These are phyloP conservation scores for Diaporthe ilicicola DNA, from an alignment of 2,329 filamentous ascomycete genomes.

Conservation along the genomic window DNA sequence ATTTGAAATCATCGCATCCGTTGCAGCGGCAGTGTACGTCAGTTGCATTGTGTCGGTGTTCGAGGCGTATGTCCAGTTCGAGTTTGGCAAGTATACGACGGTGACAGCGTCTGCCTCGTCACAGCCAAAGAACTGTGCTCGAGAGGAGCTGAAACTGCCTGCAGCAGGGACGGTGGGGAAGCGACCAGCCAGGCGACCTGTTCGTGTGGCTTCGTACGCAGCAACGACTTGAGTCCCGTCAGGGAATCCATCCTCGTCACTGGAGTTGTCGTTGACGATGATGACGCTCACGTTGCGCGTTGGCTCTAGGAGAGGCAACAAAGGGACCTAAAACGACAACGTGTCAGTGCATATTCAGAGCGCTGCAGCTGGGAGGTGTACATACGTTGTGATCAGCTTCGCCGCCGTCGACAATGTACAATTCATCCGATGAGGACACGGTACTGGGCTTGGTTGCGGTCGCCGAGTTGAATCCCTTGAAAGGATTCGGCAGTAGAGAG, in stretches of 20 bases:
- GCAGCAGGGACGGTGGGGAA: constrained; percentile 54
- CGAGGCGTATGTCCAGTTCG: constrained; percentile 45
- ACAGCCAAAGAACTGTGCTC: constrained; percentile 54
- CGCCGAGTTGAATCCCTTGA: constrained; percentile 47
- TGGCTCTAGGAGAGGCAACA: constrained; percentile 56
- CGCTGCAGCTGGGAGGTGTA: background rate
- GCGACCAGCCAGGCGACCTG: constrained; percentile 40
- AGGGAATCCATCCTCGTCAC: constrained; percentile 51
- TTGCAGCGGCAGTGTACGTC: constrained; percentile 44
- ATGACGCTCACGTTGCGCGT: constrained; percentile 49
- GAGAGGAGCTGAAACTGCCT: constrained; percentile 44
- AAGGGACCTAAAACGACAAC: constrained; percentile 41
- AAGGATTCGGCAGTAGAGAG: constrained; percentile 50
- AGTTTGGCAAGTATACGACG: constrained; percentile 55
- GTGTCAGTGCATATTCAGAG: background rate
- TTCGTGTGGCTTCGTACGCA: constrained; percentile 34
- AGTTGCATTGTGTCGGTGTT: constrained; percentile 44
- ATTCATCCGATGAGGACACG: constrained; percentile 38
- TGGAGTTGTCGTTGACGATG: constrained; percentile 54
- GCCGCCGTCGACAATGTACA: constrained; percentile 57
- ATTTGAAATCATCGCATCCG: constrained; percentile 49
- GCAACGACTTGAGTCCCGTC: constrained; percentile 52
- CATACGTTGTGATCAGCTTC: constrained; percentile 49
- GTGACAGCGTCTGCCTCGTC: constrained; percentile 38
- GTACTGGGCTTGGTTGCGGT: constrained; percentile 39